Base-by-base conservation (phyloP, 148 eudicot species). In the Talinum fruticosum region DNA sequence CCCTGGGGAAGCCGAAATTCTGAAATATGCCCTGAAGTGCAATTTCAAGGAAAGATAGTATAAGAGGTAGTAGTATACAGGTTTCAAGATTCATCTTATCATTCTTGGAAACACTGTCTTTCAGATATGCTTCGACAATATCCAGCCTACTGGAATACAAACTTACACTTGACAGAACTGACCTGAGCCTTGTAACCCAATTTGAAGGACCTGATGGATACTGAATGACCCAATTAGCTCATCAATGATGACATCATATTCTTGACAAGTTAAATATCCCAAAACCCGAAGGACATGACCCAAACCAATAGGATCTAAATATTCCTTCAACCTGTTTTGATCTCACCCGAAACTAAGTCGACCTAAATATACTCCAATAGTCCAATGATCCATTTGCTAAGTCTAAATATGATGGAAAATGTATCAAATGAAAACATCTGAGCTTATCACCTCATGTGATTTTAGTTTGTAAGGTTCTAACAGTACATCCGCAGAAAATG, bases 1-100 rank as follows among this genome's bases (percentile, higher is more conserved):
- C 76, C 29, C 69, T 80, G 5, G 82, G 86, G 76, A 92, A 92
- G 53, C 97, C 93, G 70, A 79, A 89, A 62, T 81, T 85, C 85
- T 81, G 59, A 83, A 90, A 94, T 65, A 92, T 68, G 61, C 87
- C 97, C 98, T 92, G 87, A 69, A 80, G 26, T 30, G 35, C 57
- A 49, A 77, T 72, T 26, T 26, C 36, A 29, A 77, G 38, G 47
- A 41, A 21, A 28, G 47, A 44, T n/a, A 21, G 38, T 71, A 34
- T 3, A 19, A 13, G 12, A 30, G 30, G 35, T 38, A 23, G 57
- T 70, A 6, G 44, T 10, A 35, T 45, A 15, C n/a, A 10, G 26
- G 5, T 38, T 44, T 13, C 71, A 47, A 28, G 16, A 28, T 71
- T n/a, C 33, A 69, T 69, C 47, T 62, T 62, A 62, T 62, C 2